Conservation (phyloP, 352 stramenopile species). For the Phytophthora kernoviae region DNA sequence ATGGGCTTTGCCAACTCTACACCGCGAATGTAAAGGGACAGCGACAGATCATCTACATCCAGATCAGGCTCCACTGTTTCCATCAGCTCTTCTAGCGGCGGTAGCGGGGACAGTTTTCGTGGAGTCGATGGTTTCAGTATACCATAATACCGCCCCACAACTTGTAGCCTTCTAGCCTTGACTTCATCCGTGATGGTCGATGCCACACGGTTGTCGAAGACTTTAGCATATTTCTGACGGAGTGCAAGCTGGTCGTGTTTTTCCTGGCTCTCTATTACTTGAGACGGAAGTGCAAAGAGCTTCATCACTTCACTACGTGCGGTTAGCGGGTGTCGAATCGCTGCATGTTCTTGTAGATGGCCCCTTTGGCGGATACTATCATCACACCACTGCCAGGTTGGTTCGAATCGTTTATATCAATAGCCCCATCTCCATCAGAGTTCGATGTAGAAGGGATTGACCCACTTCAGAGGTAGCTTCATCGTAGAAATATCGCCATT, state of each 20-base stretch:
- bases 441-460: neutral
- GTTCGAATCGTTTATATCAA: neutral
- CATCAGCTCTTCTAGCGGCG: constrained; percentile 43
- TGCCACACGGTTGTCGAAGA: constrained; percentile 51
- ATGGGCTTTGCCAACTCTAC: constrained; percentile 67
- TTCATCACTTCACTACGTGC: constrained; percentile 71
- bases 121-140: constrained; percentile 31
- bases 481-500: constrained; percentile 80
- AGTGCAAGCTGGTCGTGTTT: constrained; percentile 41
- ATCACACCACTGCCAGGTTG: constrained; percentile 1
- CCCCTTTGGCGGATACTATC: neutral
- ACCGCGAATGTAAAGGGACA: constrained; percentile 66
- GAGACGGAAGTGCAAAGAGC: constrained; percentile 47
- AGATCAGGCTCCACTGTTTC: constrained; percentile 72
- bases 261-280: constrained; percentile 40
- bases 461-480: constrained; percentile 22
- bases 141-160: constrained; percentile 67
- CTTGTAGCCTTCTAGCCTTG: constrained; percentile 40
- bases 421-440: neutral
- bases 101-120: constrained; percentile 2
- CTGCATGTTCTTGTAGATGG: constrained; percentile 1
- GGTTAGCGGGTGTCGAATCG: constrained; percentile 38
- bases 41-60: constrained; percentile 63
- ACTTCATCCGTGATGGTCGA: constrained; percentile 48
- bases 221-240: constrained; percentile 52